These are phyloP conservation scores for Delonix regia DNA, from an alignment of 306 rosid species.

Conservation along the genomic window DNA sequence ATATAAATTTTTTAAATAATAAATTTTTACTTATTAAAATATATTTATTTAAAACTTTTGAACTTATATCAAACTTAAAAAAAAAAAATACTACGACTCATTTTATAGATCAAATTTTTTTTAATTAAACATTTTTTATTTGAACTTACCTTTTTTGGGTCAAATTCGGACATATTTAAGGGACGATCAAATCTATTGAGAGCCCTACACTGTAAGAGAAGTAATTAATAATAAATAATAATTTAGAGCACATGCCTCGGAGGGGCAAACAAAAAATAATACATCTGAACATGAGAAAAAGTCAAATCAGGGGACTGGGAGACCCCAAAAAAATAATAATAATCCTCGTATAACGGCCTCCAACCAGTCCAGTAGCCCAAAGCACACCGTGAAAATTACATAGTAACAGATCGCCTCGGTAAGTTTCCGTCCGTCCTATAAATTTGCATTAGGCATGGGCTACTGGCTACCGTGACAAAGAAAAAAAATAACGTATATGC, in stretches of 20 bases:
- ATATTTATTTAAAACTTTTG: no score
- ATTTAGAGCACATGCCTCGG: slow-evolving; percentile 16
- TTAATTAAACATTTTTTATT: no score
- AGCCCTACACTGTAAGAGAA: neutral
- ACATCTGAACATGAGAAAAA: slow-evolving; percentile 37
- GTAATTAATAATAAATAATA: slow-evolving; percentile 39
- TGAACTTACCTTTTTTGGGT: no score
- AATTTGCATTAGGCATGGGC: slow-evolving; percentile 39
- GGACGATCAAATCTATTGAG: neutral
- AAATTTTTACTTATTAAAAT: no score
- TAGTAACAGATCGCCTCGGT: slow-evolving; percentile 30
- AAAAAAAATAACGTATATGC: slow-evolving; percentile 41
- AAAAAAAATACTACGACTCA: no score
- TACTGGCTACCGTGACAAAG: slow-evolving; percentile 34
- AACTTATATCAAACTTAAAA: no score
- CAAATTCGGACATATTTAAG: no score
- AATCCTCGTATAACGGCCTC: slow-evolving; percentile 39
- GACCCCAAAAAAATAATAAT: slow-evolving; percentile 33
- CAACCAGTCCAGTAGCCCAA: slow-evolving; percentile 37
- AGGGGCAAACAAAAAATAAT: slow-evolving; percentile 30
- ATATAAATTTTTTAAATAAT: no score
- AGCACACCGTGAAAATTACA: slow-evolving; percentile 40
- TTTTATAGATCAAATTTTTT: no score
- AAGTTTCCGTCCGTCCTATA: slow-evolving; percentile 36
- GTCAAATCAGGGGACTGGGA: slow-evolving; percentile 21